Base-by-base conservation (phyloP, 2,329 filamentous ascomycete genomes). In the Emmonsia crescens region DNA sequence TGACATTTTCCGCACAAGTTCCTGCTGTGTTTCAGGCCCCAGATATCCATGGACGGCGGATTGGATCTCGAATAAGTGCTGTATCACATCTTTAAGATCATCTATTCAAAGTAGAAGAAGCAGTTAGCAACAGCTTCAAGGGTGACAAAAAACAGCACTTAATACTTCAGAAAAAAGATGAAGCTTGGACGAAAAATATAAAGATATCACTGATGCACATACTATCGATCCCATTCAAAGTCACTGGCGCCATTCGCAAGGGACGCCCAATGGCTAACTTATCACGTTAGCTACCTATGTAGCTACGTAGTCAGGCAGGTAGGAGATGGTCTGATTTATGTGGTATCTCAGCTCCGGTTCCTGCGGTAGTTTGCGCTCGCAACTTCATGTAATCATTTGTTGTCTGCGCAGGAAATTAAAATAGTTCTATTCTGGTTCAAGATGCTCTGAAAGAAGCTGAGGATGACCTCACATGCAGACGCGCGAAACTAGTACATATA, bases 11-110 rank as follows among this genome's bases (percentile, higher is more conserved):
- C 77, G 73, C 51, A 83, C 80, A 69, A 86, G 80, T 40, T 82
- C 80, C 59, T 82, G 77, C 65, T 83, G 79, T 5, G 82, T 84
- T 58, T 79, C 77, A 38, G 77, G 74, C 48, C 83, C 83, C 64
- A 84, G 78, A 68, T 85, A 84, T 65, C 84, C 83, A 69, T 84
- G 80, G 1, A 78, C 76, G n/a, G 77, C 77, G 36, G 80, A 79
- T 71, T 86, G 82, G 52, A 84, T 80, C 65, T 84, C 80, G 75
- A 83, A 86, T 59, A 87, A 78, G 66, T 83, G 82, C 66, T 84
- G 82, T 65, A 86, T 83, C 62, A 85, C 80, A 54, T 81, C 79
- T 73, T 84, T 85, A 60, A 86, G 75, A 66, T 84, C 80, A 56
- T 75, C 79, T 82, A 67, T 21, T 46, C 19, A 9, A 44, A 3